These are phyloP conservation scores for Ustilago cynodontis DNA, from an alignment of 1,284 basidiomycete genomes.

Conservation along the genomic window DNA sequence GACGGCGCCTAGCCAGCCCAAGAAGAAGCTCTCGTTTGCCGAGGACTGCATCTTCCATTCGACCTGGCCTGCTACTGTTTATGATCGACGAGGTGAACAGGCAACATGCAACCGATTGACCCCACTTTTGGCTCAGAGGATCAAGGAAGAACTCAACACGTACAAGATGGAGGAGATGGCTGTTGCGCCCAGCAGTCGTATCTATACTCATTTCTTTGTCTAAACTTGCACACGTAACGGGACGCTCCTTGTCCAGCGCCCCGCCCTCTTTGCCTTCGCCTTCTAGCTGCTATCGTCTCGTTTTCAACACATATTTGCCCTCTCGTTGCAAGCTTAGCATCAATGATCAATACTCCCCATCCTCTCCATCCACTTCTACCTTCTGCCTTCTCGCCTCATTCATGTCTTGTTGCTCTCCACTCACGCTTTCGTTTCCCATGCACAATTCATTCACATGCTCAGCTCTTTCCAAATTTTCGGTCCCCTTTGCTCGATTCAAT, in stretches of 20 bases:
- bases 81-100: slow-evolving; percentile 93
- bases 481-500: neutral
- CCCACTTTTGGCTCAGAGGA: slow-evolving; percentile 90
- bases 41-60: slow-evolving; percentile 92
- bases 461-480: neutral
- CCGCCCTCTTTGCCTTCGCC: no score
- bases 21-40: slow-evolving; percentile 84
- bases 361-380: neutral
- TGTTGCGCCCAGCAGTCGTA: slow-evolving; percentile 76
- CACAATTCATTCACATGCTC: neutral
- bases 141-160: slow-evolving; percentile 84
- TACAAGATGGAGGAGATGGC: slow-evolving; percentile 99
- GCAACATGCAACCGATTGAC: slow-evolving; percentile 97
- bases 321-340: neutral
- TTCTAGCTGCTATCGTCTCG: neutral
- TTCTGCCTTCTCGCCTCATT: neutral
- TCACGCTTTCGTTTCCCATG: neutral
- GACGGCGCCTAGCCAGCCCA: slow-evolving; percentile 73
- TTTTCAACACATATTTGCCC: neutral
- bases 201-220: slow-evolving; percentile 68
- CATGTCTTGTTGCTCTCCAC: neutral
- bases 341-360: neutral
- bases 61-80: slow-evolving; percentile 89
- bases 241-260: no score
- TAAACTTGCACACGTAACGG: slow-evolving; percentile 9